A percentile compares a stretch with the other conserved stretches of the same genome.
These are phyloP conservation scores for Cinchona pubescens DNA, from an alignment of 257 asterid genomes.

Conservation along the genomic window DNA sequence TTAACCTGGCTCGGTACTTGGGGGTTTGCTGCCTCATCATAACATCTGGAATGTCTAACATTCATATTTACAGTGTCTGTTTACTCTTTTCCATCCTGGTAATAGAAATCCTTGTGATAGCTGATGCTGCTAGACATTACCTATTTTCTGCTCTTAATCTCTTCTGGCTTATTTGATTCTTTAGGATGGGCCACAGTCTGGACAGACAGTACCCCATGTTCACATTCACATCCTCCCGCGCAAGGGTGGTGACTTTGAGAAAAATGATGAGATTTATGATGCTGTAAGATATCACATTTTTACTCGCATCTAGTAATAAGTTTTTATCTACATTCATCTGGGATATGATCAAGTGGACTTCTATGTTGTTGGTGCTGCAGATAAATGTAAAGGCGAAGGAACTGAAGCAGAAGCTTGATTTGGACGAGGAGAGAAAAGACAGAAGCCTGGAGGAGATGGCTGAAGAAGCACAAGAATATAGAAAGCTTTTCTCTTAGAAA, in stretches of 20 bases:
- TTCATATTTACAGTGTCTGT: background rate
- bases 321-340: background rate
- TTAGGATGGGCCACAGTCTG: conserved; percentile 93
- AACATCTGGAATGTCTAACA: background rate
- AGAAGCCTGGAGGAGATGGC: conserved; percentile 83
- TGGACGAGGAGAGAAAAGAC: conserved; percentile 85
- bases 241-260: conserved; percentile 71
- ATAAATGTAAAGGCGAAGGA: conserved; percentile 80
- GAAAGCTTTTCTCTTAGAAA: conserved; percentile 59
- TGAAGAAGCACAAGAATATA: conserved; percentile 74
- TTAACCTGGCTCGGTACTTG: background rate
- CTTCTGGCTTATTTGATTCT: conserved; percentile 17
- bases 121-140: background rate
- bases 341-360: background rate
- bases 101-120: background rate
- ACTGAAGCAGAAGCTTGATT: conserved; percentile 75
- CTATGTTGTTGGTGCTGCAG: conserved; percentile 31
- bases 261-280: conserved; percentile 79
- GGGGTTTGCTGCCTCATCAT: background rate
- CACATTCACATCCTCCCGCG: conserved; percentile 88
- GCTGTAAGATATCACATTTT: conserved; percentile 55
- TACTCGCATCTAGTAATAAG: background rate
- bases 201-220: conserved; percentile 88
- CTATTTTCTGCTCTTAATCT: background rate
- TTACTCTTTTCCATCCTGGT: background rate